These are phyloP conservation scores for Bipolaris zeicola DNA, from an alignment of 2,329 filamentous ascomycete genomes.

Conservation along the genomic window DNA sequence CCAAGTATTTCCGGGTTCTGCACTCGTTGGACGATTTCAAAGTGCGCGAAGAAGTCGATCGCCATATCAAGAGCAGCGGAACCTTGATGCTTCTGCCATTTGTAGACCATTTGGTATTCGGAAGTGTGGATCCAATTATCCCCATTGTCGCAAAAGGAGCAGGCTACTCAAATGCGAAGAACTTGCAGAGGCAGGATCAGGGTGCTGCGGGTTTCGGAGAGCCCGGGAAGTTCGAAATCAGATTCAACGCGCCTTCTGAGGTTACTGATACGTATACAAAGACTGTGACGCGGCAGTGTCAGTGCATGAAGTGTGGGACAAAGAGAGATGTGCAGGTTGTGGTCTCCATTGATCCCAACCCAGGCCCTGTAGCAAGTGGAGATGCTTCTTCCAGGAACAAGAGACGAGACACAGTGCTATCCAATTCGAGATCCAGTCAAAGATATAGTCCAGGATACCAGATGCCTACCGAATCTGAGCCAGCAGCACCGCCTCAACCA, in stretches of 20 bases:
- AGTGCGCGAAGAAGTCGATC: slow-evolving; percentile 40
- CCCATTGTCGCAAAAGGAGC: slow-evolving; percentile 42
- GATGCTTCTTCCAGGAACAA: slow-evolving; percentile 10
- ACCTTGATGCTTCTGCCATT: slow-evolving; percentile 45
- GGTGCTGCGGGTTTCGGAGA: slow-evolving; percentile 31
- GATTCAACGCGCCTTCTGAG: slow-evolving; percentile 41
- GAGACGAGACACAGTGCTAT: slow-evolving; percentile 21
- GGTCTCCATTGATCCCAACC: slow-evolving; percentile 42
- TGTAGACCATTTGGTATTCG: slow-evolving; percentile 43
- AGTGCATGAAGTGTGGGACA: slow-evolving; percentile 46
- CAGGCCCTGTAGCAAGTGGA: slow-evolving; percentile 17
- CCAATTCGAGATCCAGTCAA: slow-evolving; percentile 26
- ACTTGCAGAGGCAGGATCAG: slow-evolving; percentile 22
- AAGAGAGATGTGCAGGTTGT: slow-evolving; percentile 43
- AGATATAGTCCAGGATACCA: slow-evolving; percentile 36
- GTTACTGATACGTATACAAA: slow-evolving; percentile 39
- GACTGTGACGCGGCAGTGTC: slow-evolving; percentile 40
- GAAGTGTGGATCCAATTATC: slow-evolving; percentile 41
- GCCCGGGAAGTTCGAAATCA: slow-evolving; percentile 40
- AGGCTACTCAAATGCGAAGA: slow-evolving; percentile 35
- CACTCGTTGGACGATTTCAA: slow-evolving; percentile 40
- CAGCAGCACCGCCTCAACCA: slow-evolving; percentile 22
- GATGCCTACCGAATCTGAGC: slow-evolving; percentile 29
- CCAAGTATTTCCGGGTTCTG: slow-evolving; percentile 43
- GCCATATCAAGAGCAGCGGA: slow-evolving; percentile 35